Base-by-base conservation (phyloP, 805 yeast genomes). In the Candida vaughaniae region DNA sequence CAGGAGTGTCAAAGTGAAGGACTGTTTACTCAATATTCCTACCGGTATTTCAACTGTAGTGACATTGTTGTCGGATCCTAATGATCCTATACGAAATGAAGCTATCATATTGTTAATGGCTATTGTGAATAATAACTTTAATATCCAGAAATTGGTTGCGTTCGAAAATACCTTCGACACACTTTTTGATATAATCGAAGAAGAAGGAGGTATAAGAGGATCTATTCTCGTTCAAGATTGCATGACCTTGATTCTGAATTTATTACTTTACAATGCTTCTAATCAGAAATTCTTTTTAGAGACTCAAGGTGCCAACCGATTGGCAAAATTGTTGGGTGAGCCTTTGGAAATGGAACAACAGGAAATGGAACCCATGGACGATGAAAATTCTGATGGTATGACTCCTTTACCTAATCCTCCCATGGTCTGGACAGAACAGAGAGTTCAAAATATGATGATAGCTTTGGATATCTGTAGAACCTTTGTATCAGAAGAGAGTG, bases 141-240 rank as follows among this genome's bases (percentile, higher is more conserved):
- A 87, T 56, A 80, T 91, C 22, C 99, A 93, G 56, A 90, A 89
- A 52, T 65, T 93, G 14, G 95, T 95, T 7, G 99, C 95, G 0
- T 93, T 93, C 55, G 97, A 93, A 56, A 90, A 87, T 48, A 83
- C 95, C 0, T 90, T 93, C 53, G 96, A 88, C 43, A 78, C 73
- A 42, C 61, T 89, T 9, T 90, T 91, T 51, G 71, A 67, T n/a
- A 83, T 93, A 10, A 80, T 91, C 16, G 80, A 78, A 11, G 85
- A 80, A 45, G 97, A 90, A 58, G 96, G 96, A 22, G 95, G 95
- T 3, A 72, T 88, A 11, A 73, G 89, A 36, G 97, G 95, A 7
- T 87, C 93, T 14, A 72, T 88, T 22, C 79, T 88, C n/a, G 95
- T 90, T 6, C 93, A 86, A 54, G 98, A 93, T 60, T 86, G 95